A percentile compares a stretch with the other conserved stretches of the same genome.
phyloP scores from a whole-genome alignment of 2,329 filamentous ascomycete species.

The Fusarium pseudocircinatum region DNA sequence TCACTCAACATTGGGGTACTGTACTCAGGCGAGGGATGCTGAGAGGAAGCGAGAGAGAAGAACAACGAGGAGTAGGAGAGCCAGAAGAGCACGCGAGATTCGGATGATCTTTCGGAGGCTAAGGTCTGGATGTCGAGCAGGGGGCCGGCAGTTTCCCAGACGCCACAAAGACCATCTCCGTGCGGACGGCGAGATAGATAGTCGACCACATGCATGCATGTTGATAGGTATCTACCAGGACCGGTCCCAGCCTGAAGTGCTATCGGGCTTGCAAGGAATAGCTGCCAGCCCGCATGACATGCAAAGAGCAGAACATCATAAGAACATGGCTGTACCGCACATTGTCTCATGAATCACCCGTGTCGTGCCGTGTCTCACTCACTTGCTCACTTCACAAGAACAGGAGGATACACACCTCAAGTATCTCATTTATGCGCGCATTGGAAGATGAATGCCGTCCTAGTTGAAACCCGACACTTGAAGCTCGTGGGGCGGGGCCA shows the following conservation, averaged over 20 bases:
- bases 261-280: neutral
- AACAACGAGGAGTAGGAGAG: neutral
- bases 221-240: neutral
- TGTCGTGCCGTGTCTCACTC: neutral
- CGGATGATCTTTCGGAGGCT: constrained; percentile 30
- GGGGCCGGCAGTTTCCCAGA: constrained; percentile 20
- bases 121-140: constrained; percentile 15
- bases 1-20: neutral
- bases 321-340: neutral
- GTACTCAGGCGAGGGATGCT: neutral
- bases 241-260: neutral
- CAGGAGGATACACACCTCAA: constrained; percentile 52
- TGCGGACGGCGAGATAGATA: neutral
- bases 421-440: constrained; percentile 57
- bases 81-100: constrained; percentile 29
- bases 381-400: neutral
- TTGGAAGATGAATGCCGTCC: constrained; percentile 45
- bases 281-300: too few species aligned
- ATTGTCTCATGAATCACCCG: constrained; percentile 7
- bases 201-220: neutral
- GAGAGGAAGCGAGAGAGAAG: neutral
- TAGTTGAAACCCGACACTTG: constrained; percentile 33
- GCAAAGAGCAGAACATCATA: neutral
- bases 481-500: constrained; percentile 21
- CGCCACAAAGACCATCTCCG: constrained; percentile 13